A percentile compares a stretch with the other conserved stretches of the same genome.
phyloP scores from a whole-genome alignment of 2,329 filamentous ascomycete species.

The Penicillium hesseltinei region DNA sequence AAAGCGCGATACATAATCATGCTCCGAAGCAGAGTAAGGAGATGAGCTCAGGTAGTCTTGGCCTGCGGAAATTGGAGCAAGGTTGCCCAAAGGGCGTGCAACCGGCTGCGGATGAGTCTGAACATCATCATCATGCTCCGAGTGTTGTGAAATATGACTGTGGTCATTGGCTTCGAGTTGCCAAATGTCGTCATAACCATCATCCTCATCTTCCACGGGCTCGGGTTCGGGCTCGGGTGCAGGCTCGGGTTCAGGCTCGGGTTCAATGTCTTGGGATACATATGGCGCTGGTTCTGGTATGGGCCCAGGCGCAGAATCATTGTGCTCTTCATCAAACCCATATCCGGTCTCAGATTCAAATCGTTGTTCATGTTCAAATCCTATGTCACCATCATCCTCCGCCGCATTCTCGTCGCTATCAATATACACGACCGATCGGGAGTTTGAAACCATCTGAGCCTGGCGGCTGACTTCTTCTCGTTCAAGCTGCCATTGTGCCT shows the following conservation, averaged over 20 bases:
- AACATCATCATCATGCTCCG: slow-evolving; percentile 23
- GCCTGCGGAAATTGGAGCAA: slow-evolving; percentile 24
- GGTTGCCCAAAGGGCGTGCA: slow-evolving; percentile 35
- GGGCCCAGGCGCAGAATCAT: slow-evolving; percentile 12
- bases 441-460: slow-evolving; percentile 42
- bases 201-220: slow-evolving; percentile 27
- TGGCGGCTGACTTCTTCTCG: slow-evolving; percentile 45
- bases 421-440: slow-evolving; percentile 46
- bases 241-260: slow-evolving; percentile 16
- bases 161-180: slow-evolving; percentile 45
- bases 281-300: background rate
- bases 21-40: slow-evolving; percentile 31
- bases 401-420: slow-evolving; percentile 37
- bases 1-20: slow-evolving; percentile 27
- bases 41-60: slow-evolving; percentile 27
- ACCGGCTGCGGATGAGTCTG: slow-evolving; percentile 22
- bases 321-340: slow-evolving; percentile 9
- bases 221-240: slow-evolving; percentile 15
- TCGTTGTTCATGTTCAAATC: background rate
- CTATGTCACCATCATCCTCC: slow-evolving; percentile 11
- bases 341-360: background rate
- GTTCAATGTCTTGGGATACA: background rate
- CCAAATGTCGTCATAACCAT: slow-evolving; percentile 49
- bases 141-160: slow-evolving; percentile 31
- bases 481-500: slow-evolving; percentile 47